Base-by-base conservation (phyloP, 345 rosid genomes). In the Gossypium stocksii region DNA sequence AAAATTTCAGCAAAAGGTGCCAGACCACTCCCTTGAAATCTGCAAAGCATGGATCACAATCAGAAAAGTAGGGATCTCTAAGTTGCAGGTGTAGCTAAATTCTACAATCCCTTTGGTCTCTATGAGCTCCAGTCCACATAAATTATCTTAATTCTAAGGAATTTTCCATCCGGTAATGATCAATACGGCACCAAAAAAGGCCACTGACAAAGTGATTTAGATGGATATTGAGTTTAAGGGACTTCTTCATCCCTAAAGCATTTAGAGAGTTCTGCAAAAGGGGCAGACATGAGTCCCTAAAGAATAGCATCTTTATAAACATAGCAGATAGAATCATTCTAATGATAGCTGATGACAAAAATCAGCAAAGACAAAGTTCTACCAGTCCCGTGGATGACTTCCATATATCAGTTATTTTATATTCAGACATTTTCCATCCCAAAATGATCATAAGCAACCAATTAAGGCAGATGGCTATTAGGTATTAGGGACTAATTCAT, bases 191-290 rank as follows among this genome's bases (percentile, higher is more conserved):
- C 16, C 16, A 57, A 71, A 23, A 6, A 71, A 0, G 8, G 52
- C 51, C 53, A 71, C 16, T 7, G 19, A 71, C 29, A 71, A 71
- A 58, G 34, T 12, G 51, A 25, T 29, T 25, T 52, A 58, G 56
- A 72, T 63, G 78, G 8, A 43, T 41, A 49, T 75, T 75, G 9
- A 7, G 17, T 62, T n/a, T 38, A 13, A 34, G 66, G 54, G 49
- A 70, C 76, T 68, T 10, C 27, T 41, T 73, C 72, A 76, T 52
- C 75, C 74, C 78, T 61, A 17, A 8, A 52, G 56, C 72, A 74
- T 19, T 73, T 59, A 10, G 60, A 22, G 10, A 9, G 5, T 23
- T 10, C 19, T 29, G 56, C 73, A 56, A 20, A 41, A 20, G 34
- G 62, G 48, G 29, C 38, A 38, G 27, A n/a, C 20, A 38, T 3